phyloP scores from a whole-genome alignment of 176 grass and related monocot species.

The Raddia guianensis region DNA sequence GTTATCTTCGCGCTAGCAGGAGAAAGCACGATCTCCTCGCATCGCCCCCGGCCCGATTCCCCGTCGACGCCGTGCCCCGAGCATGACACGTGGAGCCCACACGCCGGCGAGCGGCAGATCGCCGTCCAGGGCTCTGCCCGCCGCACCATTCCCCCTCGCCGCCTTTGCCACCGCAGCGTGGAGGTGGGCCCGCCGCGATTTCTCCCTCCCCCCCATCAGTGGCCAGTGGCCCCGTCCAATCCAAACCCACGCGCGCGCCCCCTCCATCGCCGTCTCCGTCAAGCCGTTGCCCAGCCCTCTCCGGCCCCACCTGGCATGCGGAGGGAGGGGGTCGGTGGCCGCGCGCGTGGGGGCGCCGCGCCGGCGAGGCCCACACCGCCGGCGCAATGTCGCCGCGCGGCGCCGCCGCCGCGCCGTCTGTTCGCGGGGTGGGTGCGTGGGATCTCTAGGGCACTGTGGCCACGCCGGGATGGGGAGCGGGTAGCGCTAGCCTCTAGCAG shows the following conservation, averaged over 20 bases:
- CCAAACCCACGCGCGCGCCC: background rate
- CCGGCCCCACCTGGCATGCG: no score
- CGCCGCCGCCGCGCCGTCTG: background rate
- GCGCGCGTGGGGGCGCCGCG: no score
- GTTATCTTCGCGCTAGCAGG: background rate
- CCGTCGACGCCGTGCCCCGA: no score
- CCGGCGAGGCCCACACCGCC: no score
- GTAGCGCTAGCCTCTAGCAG: no score
- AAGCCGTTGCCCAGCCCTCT: no score
- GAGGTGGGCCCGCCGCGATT: background rate
- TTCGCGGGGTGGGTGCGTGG: background rate
- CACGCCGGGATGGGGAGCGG: background rate
- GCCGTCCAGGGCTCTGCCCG: background rate
- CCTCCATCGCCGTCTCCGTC: background rate
- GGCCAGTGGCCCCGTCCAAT: background rate
- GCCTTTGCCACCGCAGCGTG: background rate
- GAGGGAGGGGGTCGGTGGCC: no score
- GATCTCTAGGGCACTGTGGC: background rate
- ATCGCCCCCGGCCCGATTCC: background rate
- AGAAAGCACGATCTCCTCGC: background rate
- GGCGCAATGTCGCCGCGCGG: no score
- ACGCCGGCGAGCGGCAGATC: background rate
- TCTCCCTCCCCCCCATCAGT: background rate
- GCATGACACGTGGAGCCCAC: constrained; percentile 17
- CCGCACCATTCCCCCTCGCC: background rate